These are phyloP conservation scores for Phytopythium ostracodes DNA, from an alignment of 352 stramenopile species.

Conservation along the genomic window DNA sequence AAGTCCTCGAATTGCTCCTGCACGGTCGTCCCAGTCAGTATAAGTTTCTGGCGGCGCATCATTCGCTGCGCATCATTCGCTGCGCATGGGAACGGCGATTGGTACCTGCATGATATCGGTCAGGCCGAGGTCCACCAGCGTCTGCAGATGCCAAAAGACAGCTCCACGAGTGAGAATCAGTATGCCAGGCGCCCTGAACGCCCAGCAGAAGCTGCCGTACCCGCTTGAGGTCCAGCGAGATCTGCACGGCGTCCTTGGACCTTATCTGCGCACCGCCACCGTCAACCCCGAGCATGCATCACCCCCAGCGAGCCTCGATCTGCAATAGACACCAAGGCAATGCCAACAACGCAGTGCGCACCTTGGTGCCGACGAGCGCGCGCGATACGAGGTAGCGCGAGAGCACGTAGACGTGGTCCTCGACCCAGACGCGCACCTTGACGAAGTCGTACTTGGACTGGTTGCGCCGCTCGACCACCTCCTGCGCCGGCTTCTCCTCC, in stretches of 20 bases:
- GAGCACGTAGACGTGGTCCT: constrained; percentile 88
- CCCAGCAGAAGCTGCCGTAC: constrained; percentile 16
- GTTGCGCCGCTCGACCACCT: constrained; percentile 73
- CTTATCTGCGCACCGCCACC: constrained; percentile 47
- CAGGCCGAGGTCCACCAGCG: constrained; percentile 79
- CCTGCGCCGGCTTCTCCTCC: constrained; percentile 26
- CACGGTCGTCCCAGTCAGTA: no score
- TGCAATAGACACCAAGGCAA: background rate
- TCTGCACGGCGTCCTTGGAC: constrained; percentile 82
- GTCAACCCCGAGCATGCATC: background rate
- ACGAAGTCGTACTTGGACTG: constrained; percentile 90
- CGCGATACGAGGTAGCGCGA: constrained; percentile 83
- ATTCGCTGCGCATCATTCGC: no score
- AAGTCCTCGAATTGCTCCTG: constrained; percentile 89
- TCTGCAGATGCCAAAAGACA: constrained; percentile 28
- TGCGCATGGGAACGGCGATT: no score
- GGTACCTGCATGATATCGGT: constrained; percentile 77
- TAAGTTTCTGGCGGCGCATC: no score
- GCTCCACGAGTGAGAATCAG: background rate
- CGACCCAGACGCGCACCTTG: constrained; percentile 88
- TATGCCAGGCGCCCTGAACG: background rate
- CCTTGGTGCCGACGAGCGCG: constrained; percentile 82
- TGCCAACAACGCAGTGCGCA: constrained; percentile 15
- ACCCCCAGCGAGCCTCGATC: background rate
- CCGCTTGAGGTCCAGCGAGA: constrained; percentile 85